Conservation (phyloP, 306 rosid species). For the Dryas octopetala region DNA sequence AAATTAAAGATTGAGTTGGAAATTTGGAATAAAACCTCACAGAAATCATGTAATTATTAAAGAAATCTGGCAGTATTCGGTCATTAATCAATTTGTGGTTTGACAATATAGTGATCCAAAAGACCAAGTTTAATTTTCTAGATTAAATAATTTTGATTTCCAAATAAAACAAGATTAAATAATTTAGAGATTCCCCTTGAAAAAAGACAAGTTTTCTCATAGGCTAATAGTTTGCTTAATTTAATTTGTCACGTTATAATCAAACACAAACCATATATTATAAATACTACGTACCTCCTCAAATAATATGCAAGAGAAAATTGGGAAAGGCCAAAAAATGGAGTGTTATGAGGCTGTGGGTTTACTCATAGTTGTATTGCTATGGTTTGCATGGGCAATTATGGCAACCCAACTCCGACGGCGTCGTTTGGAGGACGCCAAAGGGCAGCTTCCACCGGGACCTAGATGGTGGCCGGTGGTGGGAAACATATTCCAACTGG, state of each 20-base stretch:
- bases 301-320: background rate
- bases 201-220: background rate
- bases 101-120: too few relatives aligned
- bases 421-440: background rate
- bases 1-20: background rate
- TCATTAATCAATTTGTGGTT: too few relatives aligned
- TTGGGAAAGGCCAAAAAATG: conserved; percentile 25
- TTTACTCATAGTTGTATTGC: conserved; percentile 19
- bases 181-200: background rate
- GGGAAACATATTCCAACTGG: conserved; percentile 67
- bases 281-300: background rate
- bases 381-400: conserved; percentile 34
- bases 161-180: too few relatives aligned
- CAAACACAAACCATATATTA: background rate
- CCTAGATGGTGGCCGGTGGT: conserved; percentile 73
- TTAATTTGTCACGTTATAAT: background rate
- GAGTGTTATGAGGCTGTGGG: conserved; percentile 23
- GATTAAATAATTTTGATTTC: background rate
- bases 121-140: background rate
- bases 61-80: too few relatives aligned
- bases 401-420: conserved; percentile 11
- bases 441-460: conserved; percentile 73
- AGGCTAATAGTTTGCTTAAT: background rate
- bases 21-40: conserved; percentile 1
- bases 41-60: background rate